Evolutionary conservation across 1,284 basidiomycete species (phyloP).

Genomic region (Trametes pubescens): DNA sequence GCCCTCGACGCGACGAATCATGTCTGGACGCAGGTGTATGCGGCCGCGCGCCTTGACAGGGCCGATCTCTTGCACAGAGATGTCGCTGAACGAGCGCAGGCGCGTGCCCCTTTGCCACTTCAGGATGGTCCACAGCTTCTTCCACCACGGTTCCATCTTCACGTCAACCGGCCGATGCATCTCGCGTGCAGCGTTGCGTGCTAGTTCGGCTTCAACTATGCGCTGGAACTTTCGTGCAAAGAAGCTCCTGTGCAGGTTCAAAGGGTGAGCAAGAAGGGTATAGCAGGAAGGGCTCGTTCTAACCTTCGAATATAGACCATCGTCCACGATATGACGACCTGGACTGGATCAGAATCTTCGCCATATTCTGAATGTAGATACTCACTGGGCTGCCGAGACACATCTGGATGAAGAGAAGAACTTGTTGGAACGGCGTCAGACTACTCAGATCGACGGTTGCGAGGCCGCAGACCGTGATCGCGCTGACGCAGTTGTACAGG

Average conservation of each 20-base stretch:
- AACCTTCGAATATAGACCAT: conserved; percentile 75
- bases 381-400: conserved; percentile 72
- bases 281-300: conserved; percentile 19
- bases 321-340: conserved; percentile 77
- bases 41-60: conserved; percentile 27
- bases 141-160: conserved; percentile 39
- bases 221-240: conserved; percentile 79
- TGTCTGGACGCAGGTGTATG: conserved; percentile 67
- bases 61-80: conserved; percentile 23
- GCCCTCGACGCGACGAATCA: conserved; percentile 87
- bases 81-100: conserved; percentile 24
- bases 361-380: neutral
- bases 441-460: conserved; percentile 77
- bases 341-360: conserved; percentile 6
- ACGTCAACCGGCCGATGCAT: conserved; percentile 35
- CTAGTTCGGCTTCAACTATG: conserved; percentile 63
- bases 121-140: conserved; percentile 26
- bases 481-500: conserved; percentile 79
- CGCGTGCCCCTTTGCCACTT: conserved; percentile 17
- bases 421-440: conserved; percentile 81
- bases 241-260: conserved; percentile 60
- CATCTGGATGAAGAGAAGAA: conserved; percentile 77
- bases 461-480: conserved; percentile 83
- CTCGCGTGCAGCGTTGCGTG: conserved; percentile 37
- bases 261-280: neutral